A percentile compares a stretch with the other conserved stretches of the same genome.
phyloP scores from a whole-genome alignment of 495 filamentous ascomycete genomes.

The Aspergillus homomorphus region DNA sequence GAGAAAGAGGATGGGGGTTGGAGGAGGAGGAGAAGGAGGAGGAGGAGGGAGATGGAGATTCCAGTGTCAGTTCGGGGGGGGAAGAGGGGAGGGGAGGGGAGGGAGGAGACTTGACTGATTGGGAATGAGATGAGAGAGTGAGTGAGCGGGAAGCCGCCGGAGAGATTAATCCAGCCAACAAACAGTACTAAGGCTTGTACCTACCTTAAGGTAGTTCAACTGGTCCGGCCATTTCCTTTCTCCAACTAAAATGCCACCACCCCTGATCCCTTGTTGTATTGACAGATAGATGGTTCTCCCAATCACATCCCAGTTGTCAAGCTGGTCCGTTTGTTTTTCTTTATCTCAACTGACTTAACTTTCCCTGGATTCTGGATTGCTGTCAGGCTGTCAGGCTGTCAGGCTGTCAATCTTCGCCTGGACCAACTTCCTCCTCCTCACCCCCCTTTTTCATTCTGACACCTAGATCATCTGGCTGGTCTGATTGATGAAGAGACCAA shows the following conservation, averaged over 20 bases:
- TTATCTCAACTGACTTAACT: too few relatives aligned
- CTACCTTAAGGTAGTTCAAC: too few relatives aligned
- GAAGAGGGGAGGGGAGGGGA: conserved; percentile 1
- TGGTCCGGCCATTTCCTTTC: too few relatives aligned
- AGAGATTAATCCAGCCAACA: neutral
- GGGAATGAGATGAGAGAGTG: neutral
- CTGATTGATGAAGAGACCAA: neutral
- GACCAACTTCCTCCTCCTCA: neutral
- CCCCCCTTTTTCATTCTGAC: neutral
- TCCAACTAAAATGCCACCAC: too few relatives aligned
- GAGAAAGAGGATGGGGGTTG: neutral
- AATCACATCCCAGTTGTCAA: neutral
- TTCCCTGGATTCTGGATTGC: too few relatives aligned
- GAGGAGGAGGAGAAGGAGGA: conserved; percentile 1
- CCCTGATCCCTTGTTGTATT: neutral
- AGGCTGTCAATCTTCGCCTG: too few relatives aligned
- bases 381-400: neutral
- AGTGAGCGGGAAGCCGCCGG: neutral
- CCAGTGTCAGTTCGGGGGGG: too few relatives aligned
- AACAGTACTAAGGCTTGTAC: too few relatives aligned
- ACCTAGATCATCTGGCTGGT: neutral
- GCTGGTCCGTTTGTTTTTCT: too few relatives aligned
- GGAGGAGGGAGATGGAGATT: conserved; percentile 2
- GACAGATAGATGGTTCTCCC: neutral
- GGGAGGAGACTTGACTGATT: neutral